Base-by-base conservation (phyloP, 805 yeast species). In the Ogataea sp. region DNA sequence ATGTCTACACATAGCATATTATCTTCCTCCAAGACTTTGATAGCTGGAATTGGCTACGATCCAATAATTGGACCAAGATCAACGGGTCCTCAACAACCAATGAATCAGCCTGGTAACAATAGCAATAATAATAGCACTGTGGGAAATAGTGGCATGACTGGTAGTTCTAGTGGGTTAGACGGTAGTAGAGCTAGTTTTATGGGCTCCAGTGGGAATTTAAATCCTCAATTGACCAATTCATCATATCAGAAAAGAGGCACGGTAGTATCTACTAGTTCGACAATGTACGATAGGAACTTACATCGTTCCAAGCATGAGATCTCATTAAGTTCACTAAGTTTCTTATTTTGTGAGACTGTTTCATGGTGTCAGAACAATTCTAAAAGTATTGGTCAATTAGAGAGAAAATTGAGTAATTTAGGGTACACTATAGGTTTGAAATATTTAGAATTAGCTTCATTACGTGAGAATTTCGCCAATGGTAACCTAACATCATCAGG, bases 341-440 rank as follows among this genome's bases (percentile, higher is more conserved):
- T 78, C 48, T 61, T 86, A 17, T 84, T 83, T 49, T 65, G 79
- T 54, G 89, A 83, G 47, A 71, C 81, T 31, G 79, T 86, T 10
- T 77, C 77, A 43, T 75, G 82, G 69, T 64, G 77, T 25, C 81
- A 80, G 42, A 63, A 66, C 36, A 68, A 73, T 38, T 74, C 85
- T 6, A 74, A 71, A 41, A 86, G 87, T 14, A 69, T 86, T 23
- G 78, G 75, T 42, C 89, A 85, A 48, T 54, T 79, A 30, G 86
- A 77, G 47, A 54, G 67, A 9, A 56, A 55, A 49, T 67, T 86
- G 37, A 85, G 82, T 55, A 74, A 78, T 10, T 61, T 83, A 32
- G 96, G 96, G 1, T 84, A 85, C 54, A 77, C 78, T 30, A 73
- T 87, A 30, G 96, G 96, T 2, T 73, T 76, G 40, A 73, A 85